These are phyloP conservation scores for Pythium dissotocum DNA, from an alignment of 352 stramenopile genomes.

Conservation along the genomic window DNA sequence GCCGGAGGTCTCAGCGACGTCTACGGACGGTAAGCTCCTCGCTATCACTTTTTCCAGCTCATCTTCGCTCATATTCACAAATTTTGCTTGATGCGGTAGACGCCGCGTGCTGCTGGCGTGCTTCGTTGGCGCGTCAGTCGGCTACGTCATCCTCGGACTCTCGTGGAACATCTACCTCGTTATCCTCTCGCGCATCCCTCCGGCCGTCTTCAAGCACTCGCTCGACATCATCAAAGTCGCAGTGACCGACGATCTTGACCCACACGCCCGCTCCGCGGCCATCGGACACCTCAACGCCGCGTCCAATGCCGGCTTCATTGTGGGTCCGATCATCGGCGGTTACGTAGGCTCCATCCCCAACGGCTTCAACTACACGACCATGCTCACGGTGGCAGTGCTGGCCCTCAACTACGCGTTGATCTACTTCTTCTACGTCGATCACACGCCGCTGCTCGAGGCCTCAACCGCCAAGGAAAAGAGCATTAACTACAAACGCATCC, in stretches of 20 bases:
- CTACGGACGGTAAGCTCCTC: conserved; percentile 44
- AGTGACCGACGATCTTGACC: conserved; percentile 56
- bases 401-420: conserved; percentile 71
- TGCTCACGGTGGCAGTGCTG: conserved; percentile 71
- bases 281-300: conserved; percentile 76
- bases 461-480: conserved; percentile 22
- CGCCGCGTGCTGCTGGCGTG: conserved; percentile 62
- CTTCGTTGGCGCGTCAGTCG: conserved; percentile 55
- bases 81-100: conserved; percentile 8
- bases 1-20: conserved; percentile 74
- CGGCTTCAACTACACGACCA: conserved; percentile 80
- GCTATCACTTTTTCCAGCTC: background rate
- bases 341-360: conserved; percentile 68
- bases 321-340: conserved; percentile 67
- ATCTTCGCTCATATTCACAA: background rate
- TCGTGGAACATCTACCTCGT: conserved; percentile 84
- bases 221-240: conserved; percentile 79
- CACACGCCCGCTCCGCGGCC: conserved; percentile 35
- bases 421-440: conserved; percentile 50
- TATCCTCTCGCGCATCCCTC: conserved; percentile 67
- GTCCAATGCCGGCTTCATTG: conserved; percentile 74
- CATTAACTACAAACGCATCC: conserved; percentile 29
- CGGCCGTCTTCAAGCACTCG: conserved; percentile 82
- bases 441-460: background rate
- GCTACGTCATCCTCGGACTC: conserved; percentile 68